Base-by-base conservation (phyloP, 306 rosid species). In the Fragaria nilgerrensis region DNA sequence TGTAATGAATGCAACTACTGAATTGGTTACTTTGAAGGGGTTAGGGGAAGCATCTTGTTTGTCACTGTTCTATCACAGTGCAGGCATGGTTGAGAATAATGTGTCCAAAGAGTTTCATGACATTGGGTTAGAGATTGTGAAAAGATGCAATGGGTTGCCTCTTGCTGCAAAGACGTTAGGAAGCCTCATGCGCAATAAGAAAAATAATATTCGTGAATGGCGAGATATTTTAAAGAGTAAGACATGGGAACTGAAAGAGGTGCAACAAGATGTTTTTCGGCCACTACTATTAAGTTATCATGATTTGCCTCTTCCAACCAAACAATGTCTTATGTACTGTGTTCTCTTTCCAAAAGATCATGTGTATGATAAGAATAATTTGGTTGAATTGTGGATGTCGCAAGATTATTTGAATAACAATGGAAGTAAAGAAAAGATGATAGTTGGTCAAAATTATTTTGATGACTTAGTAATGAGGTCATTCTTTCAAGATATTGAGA, bases 351-450 rank as follows among this genome's bases (percentile, higher is more conserved):
- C 47, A 7, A 43, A 43, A 43, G 13, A 7, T 9, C 0, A 1
- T 1, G 0, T 43, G 12, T 43, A 43, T 43, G 0, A 43, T 1
- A 43, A 8, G 47, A 43, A 7, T 8, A 0, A 0, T 7, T 9
- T 43, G 47, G 7, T 43, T 43, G 12, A 43, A 0, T 43, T 7
- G 12, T 43, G 47, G 47, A 43, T 43, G 13, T 43, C 12, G 3
- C 52, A 47, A 47, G 16, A 47, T 13, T 47, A 47, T 47, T 3
- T 47, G 1, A 47, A 47, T 25, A 1, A 5, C 4, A 5, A 52
- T 0, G 16, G 22, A 37, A 22, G 14, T 20, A 50, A 52, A 5
- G 39, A 77, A 37, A 2, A 7, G 7, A 9, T 53, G 0, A 20
- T 4, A 37, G 7, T 53, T 17, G 22, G 23, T 19, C 59, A 53